These are phyloP conservation scores for Ligustrum vulgare DNA, from an alignment of 257 asterid genomes.

Conservation along the genomic window DNA sequence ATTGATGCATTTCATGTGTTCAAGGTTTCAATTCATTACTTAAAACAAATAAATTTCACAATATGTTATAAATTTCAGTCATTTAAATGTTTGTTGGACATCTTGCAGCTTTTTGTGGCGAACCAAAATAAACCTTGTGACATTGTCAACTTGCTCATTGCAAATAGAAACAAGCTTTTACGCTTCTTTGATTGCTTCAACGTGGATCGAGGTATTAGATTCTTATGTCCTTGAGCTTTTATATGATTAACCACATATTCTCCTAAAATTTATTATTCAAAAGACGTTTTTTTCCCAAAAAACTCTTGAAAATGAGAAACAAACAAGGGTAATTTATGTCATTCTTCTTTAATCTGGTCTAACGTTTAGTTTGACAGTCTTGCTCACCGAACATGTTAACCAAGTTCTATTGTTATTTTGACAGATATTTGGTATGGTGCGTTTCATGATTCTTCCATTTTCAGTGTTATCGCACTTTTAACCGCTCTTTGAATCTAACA, in stretches of 20 bases:
- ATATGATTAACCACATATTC: too few relatives aligned
- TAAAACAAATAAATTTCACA: not conserved
- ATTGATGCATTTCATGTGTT: conserved; percentile 86
- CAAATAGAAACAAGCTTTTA: conserved; percentile 69
- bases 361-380: not conserved
- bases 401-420: too few relatives aligned
- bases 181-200: conserved; percentile 61
- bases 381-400: not conserved
- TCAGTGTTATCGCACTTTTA: too few relatives aligned
- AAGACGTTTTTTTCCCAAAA: too few relatives aligned
- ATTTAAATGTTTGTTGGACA: not conserved
- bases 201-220: conserved; percentile 56
- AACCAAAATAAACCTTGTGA: conserved; percentile 76
- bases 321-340: too few relatives aligned
- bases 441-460: too few relatives aligned
- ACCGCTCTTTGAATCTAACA: too few relatives aligned
- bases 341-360: not conserved
- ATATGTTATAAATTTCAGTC: not conserved
- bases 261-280: too few relatives aligned
- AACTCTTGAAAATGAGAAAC: too few relatives aligned
- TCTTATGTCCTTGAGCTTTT: not conserved
- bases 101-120: conserved; percentile 84
- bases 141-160: conserved; percentile 61
- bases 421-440: not conserved
- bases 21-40: conserved; percentile 53